phyloP scores from a whole-genome alignment of 495 filamentous ascomycete genomes.

The Xylaria nigripes region DNA sequence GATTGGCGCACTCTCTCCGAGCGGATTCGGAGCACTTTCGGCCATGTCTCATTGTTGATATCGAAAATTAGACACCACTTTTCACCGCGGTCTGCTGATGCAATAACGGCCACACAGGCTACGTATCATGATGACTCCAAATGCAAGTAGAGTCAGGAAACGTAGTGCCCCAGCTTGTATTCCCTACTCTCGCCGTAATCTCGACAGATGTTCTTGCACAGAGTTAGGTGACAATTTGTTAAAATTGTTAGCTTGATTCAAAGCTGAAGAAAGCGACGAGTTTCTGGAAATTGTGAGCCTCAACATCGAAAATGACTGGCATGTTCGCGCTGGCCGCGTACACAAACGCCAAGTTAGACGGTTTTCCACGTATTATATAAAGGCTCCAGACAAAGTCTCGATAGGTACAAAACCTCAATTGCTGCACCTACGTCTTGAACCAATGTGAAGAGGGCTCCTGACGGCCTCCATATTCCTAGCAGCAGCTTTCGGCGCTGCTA shows the following conservation, averaged over 20 bases:
- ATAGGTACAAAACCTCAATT: too few species aligned
- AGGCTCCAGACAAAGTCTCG: too few species aligned
- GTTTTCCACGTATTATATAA: too few species aligned
- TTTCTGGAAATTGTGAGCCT: conserved; percentile 87
- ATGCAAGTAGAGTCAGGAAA: conserved; percentile 75
- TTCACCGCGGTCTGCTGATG: conserved; percentile 90
- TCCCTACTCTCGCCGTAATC: not conserved
- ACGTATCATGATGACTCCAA: conserved; percentile 87
- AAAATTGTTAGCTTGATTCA: too few species aligned
- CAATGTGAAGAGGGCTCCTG: conserved; percentile 55
- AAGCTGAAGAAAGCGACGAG: conserved; percentile 68
- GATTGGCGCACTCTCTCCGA: too few species aligned
- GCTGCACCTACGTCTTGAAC: too few species aligned
- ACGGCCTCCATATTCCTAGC: not conserved
- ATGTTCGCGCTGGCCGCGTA: conserved; percentile 83
- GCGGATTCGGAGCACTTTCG: conserved; percentile 84
- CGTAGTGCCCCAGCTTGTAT: conserved; percentile 26
- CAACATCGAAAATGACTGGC: conserved; percentile 86
- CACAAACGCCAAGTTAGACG: conserved; percentile 66
- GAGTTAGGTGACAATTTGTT: conserved; percentile 77
- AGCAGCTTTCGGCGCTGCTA: not conserved
- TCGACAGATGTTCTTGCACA: not conserved
- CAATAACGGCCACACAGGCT: conserved; percentile 78
- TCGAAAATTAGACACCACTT: conserved; percentile 83
- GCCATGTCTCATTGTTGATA: conserved; percentile 89